A percentile compares a stretch with the other conserved stretches of the same genome.
phyloP scores from a whole-genome alignment of 1,284 basidiomycete species.

The Leccinum fallax region DNA sequence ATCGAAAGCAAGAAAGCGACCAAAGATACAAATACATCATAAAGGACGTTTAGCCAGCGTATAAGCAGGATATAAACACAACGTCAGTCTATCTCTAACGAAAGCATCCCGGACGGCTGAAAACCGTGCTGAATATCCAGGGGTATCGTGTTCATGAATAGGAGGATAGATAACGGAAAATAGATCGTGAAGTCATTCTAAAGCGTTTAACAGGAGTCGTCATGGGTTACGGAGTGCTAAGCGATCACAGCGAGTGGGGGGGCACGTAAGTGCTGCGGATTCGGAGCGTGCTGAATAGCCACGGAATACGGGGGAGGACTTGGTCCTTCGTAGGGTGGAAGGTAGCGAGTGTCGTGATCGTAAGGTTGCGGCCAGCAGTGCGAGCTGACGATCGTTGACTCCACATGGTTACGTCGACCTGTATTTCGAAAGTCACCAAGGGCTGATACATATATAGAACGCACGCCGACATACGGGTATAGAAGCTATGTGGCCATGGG shows the following conservation, averaged over 20 bases:
- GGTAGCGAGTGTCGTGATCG: not conserved
- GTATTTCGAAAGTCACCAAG: not conserved
- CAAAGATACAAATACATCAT: not conserved
- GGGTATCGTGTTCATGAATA: constrained; percentile 10
- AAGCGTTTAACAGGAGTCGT: not conserved
- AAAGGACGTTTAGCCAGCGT: not conserved
- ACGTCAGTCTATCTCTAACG: not conserved
- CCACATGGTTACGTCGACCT: constrained; percentile 10
- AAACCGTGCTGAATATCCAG: not conserved
- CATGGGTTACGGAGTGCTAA: not conserved
- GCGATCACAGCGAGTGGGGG: constrained; percentile 9
- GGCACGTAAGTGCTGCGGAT: not conserved
- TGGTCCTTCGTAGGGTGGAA: constrained; percentile 20
- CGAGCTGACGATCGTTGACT: constrained; percentile 3
- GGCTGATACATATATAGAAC: not conserved
- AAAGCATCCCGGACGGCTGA: not conserved
- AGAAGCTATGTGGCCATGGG: not conserved
- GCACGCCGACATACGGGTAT: constrained; percentile 1
- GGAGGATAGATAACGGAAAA: not conserved
- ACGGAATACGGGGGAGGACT: constrained; percentile 17
- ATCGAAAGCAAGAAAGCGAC: not conserved
- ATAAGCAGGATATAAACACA: not conserved
- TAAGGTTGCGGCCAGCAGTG: not conserved
- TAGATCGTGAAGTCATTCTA: not conserved
- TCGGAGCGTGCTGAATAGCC: not conserved